phyloP scores from a whole-genome alignment of 306 rosid species.

The Lablab purpureus region DNA sequence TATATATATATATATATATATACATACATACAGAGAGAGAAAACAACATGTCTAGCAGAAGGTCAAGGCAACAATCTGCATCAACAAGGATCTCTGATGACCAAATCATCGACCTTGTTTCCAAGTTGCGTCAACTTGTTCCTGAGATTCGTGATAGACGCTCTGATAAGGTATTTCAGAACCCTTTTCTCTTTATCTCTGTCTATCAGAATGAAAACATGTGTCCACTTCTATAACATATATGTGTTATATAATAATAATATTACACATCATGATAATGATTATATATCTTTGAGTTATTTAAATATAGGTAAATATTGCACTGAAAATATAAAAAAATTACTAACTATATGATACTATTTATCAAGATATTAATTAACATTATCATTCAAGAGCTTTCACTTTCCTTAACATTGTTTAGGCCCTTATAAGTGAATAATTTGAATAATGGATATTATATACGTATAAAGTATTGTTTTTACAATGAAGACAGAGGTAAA shows the following conservation, averaged over 20 bases:
- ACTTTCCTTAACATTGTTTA: conserved; percentile 1
- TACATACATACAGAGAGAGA: no score
- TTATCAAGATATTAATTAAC: neutral
- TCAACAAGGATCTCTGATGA: conserved; percentile 84
- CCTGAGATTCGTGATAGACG: conserved; percentile 95
- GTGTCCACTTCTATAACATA: neutral
- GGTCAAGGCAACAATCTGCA: conserved; percentile 82
- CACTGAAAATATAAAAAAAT: neutral
- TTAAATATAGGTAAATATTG: neutral
- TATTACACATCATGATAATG: neutral
- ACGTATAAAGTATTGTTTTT: neutral
- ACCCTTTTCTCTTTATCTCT: neutral
- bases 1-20: no score
- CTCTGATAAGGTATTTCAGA: conserved; percentile 73
- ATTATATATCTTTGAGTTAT: neutral
- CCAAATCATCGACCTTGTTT: conserved; percentile 94
- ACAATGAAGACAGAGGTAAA: neutral
- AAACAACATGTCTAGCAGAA: conserved; percentile 77
- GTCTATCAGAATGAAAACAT: no score
- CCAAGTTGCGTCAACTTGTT: conserved; percentile 96
- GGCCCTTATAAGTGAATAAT: neutral
- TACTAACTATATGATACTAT: neutral
- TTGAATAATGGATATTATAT: neutral
- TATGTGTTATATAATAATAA: neutral
- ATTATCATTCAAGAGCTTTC: neutral